phyloP scores from a whole-genome alignment of 331 rosid genomes.

The Ulmus americana region DNA sequence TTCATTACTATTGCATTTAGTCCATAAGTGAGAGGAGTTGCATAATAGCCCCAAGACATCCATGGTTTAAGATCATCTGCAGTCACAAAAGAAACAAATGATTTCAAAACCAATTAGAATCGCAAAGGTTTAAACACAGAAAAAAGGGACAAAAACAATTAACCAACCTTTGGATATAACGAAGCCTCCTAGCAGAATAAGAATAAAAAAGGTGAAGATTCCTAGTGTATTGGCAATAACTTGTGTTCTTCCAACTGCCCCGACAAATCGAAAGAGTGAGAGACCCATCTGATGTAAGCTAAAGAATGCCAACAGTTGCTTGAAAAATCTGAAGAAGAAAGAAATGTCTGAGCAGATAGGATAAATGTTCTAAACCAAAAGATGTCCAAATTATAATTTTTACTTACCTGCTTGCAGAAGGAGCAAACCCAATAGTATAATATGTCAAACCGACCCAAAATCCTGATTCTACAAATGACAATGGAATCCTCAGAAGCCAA shows the following conservation, averaged over 20 bases:
- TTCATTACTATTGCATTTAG: conserved; percentile 8
- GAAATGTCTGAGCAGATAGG: no score
- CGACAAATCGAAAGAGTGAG: conserved; percentile 56
- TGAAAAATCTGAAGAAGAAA: conserved; percentile 29
- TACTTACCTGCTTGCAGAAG: conserved; percentile 38
- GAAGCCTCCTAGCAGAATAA: conserved; percentile 63
- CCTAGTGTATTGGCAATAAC: conserved; percentile 50
- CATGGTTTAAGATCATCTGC: conserved; percentile 3
- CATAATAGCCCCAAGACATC: conserved; percentile 10
- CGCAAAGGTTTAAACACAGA: neutral
- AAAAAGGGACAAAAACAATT: neutral
- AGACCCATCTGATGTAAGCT: conserved; percentile 66
- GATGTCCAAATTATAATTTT: neutral
- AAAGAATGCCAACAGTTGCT: conserved; percentile 51
- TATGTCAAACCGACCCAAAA: conserved; percentile 48
- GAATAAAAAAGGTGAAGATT: conserved; percentile 35
- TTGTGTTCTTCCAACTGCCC: conserved; percentile 49
- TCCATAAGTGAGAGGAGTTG: neutral
- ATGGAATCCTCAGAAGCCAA: conserved; percentile 42
- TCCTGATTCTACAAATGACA: conserved; percentile 40
- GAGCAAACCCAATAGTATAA: conserved; percentile 55
- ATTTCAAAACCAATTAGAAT: no score
- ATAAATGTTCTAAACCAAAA: no score
- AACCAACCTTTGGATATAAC: conserved; percentile 39
- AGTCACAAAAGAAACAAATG: neutral